Base-by-base conservation (phyloP, 2,329 filamentous ascomycete species). In the Botryotinia narcissicola region DNA sequence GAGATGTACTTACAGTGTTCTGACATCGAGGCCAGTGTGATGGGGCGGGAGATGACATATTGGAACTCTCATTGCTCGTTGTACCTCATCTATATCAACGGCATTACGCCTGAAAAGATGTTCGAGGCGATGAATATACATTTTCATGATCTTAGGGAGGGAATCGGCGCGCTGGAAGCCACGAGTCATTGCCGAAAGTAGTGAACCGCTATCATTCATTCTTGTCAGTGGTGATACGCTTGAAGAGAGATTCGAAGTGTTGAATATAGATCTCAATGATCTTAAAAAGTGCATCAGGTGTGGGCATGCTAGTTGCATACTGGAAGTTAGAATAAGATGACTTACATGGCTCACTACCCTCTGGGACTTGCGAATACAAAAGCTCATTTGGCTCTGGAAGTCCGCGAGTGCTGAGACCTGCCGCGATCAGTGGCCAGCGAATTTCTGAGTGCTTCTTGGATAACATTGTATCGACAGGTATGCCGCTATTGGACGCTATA, bases 211-310 rank as follows among this genome's bases (percentile, higher is more conserved):
- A 54, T 5, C 4, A 54, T 12, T 54, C 48, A n/a, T 54, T 25
- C n/a, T 3, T 61, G 22, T 61, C 59, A 37, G 35, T 35, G 5
- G 35, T 35, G 9, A 40, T 61, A 37, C 2, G 35, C 22, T n/a
- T 61, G 77, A 86, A 85, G 18, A 88, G 82, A 71, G 85, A 83
- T 79, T 89, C 87, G 60, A 88, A 83, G 51, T 86, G 84, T 69
- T 84, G 81, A 75, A 86, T 83, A 76, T 88, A 84, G 61, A 87
- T 85, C 61, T 82, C 81, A 83, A 89, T 88, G 77, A 89, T 88
- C 77, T 85, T 87, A 42, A 87, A 87, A 48, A 87, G 85, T 59
- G 89, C 86, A 35, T 86, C 22, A 22, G 22, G 0, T 14, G 6
- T 6, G 18, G 59, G 12, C 1, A 40, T 40, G 59, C 35, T 40